A percentile compares a stretch with the other conserved stretches of the same genome.
Conservation (phyloP, 2,329 filamentous ascomycete species). For the Delphinella strobiligena region DNA sequence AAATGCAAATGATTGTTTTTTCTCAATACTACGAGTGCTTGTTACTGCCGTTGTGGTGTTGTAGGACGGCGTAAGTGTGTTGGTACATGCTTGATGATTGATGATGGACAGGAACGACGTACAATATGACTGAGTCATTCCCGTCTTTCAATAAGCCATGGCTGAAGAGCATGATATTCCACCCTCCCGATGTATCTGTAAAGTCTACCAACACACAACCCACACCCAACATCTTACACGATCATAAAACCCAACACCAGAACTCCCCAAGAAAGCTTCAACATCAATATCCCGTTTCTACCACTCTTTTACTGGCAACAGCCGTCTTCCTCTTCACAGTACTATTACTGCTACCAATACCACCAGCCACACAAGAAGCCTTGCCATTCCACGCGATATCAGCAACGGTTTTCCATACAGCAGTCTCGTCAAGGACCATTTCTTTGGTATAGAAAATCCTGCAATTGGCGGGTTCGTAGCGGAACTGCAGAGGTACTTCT, state of each 20-base stretch:
- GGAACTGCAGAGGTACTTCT: constrained; percentile 36
- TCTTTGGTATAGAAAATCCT: constrained; percentile 39
- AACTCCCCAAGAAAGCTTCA: neutral
- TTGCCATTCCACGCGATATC: constrained; percentile 20
- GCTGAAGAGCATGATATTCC: too few relatives aligned
- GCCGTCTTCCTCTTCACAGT: too few relatives aligned
- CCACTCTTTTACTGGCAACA: constrained; percentile 5
- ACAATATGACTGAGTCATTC: neutral
- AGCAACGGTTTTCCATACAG: constrained; percentile 33
- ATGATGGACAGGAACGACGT: neutral
- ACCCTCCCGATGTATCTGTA: too few relatives aligned
- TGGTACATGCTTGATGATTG: too few relatives aligned
- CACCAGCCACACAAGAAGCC: constrained; percentile 20
- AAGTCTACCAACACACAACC: too few relatives aligned
- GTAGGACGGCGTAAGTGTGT: too few relatives aligned
- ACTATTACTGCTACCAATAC: constrained; percentile 8
- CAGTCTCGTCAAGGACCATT: constrained; percentile 37
- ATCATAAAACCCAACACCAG: neutral
- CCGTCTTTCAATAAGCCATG: neutral
- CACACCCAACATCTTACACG: neutral
- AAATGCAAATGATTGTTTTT: too few relatives aligned
- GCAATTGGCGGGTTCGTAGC: constrained; percentile 38
- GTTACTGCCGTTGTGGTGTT: too few relatives aligned
- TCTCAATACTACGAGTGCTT: too few relatives aligned
- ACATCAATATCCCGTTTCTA: constrained; percentile 11